Conservation (phyloP, 371 early-diverging fungal species). For the Rhizopus arrhizus region DNA sequence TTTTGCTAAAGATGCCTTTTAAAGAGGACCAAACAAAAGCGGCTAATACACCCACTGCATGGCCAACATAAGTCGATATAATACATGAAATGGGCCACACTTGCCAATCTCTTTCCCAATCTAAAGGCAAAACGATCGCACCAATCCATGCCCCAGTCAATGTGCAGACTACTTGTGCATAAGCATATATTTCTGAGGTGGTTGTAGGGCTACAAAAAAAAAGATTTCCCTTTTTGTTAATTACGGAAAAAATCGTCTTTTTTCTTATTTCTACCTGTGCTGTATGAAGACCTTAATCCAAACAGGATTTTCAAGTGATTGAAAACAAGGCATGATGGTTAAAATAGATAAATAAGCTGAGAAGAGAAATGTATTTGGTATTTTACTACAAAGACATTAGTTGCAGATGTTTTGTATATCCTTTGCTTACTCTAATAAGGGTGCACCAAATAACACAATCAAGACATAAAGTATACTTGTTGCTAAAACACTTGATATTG, state of each 20-base stretch:
- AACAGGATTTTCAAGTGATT: constrained; percentile 19
- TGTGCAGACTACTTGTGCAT: constrained; percentile 45
- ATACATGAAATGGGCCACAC: constrained; percentile 57
- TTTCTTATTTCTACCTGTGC: constrained; percentile 33
- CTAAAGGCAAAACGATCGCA: constrained; percentile 53
- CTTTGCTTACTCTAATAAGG: constrained; percentile 39
- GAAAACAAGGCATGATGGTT: constrained; percentile 40
- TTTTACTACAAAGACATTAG: constrained; percentile 25
- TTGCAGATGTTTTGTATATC: background rate
- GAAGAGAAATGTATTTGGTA: constrained; percentile 45
- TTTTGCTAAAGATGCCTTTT: constrained; percentile 44
- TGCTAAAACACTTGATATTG: constrained; percentile 21
- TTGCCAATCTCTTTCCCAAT: constrained; percentile 60
- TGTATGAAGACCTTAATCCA: constrained; percentile 47
- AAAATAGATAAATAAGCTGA: constrained; percentile 46
- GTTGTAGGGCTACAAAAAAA: constrained; percentile 36
- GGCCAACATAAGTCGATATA: constrained; percentile 50
- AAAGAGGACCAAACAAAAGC: constrained; percentile 48
- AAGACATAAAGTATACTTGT: constrained; percentile 36
- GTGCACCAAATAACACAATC: constrained; percentile 48
- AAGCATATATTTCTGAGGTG: constrained; percentile 46
- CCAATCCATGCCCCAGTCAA: constrained; percentile 57
- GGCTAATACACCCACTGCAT: constrained; percentile 47
- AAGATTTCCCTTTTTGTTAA: background rate
- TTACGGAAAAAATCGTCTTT: background rate